Conservation (phyloP, 2,329 filamentous ascomycete genomes). For the Aspergillus aculeatinus region DNA sequence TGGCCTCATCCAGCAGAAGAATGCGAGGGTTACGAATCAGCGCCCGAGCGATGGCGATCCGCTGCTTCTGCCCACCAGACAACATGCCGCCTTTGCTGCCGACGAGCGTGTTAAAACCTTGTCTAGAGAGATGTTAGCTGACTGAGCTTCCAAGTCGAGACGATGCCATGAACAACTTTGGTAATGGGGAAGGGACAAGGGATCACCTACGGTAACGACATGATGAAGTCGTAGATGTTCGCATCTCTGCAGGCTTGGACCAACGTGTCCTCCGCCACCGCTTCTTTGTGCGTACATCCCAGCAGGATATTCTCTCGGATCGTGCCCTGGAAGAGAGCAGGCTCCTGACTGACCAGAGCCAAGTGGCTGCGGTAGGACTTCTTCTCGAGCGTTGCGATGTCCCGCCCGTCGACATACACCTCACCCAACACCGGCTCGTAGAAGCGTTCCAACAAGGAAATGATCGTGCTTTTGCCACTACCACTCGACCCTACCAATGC, state of each 20-base stretch:
- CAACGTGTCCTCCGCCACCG: conserved; percentile 16
- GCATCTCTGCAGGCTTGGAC: conserved; percentile 26
- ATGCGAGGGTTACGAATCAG: conserved; percentile 36
- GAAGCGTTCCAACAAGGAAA: conserved; percentile 61
- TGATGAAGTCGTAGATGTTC: conserved; percentile 31
- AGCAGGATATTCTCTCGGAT: conserved; percentile 67
- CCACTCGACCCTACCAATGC: conserved; percentile 56
- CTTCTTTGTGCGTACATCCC: conserved; percentile 40
- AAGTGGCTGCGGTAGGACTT: conserved; percentile 61
- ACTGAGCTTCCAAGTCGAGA: background rate
- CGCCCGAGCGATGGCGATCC: conserved; percentile 38
- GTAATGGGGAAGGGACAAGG: background rate
- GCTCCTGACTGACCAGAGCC: conserved; percentile 70
- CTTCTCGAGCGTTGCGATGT: conserved; percentile 58
- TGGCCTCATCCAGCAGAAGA: conserved; percentile 32
- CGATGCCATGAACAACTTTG: background rate
- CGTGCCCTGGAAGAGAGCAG: conserved; percentile 66
- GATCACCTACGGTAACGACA: conserved; percentile 22
- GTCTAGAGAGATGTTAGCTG: background rate
- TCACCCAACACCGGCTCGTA: conserved; percentile 64
- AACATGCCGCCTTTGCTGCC: conserved; percentile 26
- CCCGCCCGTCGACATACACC: conserved; percentile 62
- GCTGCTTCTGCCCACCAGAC: conserved; percentile 39
- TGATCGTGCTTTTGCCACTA: conserved; percentile 63
- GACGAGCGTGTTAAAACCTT: conserved; percentile 26